Evolutionary conservation across 1,284 basidiomycete genomes (phyloP).

Genomic region (Marasmius oreades): DNA sequence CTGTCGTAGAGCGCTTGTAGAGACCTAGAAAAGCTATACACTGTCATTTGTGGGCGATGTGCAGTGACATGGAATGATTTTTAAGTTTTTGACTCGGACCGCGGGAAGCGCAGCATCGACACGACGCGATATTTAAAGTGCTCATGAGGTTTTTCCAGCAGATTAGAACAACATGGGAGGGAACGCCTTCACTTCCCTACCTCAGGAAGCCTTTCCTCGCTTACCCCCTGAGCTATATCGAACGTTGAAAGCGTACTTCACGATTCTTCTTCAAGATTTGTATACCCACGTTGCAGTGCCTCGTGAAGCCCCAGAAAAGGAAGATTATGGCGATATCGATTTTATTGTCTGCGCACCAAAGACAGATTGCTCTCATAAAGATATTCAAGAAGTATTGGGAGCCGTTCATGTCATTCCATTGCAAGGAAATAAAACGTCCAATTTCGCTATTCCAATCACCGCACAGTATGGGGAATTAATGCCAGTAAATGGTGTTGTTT

Average conservation of each 20-base stretch:
- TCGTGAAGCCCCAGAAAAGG: constrained; percentile 58
- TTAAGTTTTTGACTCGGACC: background rate
- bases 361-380: constrained; percentile 27
- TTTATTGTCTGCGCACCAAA: constrained; percentile 40
- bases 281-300: constrained; percentile 53
- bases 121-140: background rate
- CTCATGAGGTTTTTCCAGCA: background rate
- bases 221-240: constrained; percentile 50
- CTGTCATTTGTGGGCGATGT: background rate
- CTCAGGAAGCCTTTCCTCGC: constrained; percentile 24
- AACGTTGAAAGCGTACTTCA: constrained; percentile 42
- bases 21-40: background rate
- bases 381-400: constrained; percentile 41
- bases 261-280: constrained; percentile 36
- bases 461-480: constrained; percentile 29
- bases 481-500: constrained; percentile 2
- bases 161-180: constrained; percentile 52
- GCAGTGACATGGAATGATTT: background rate
- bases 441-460: constrained; percentile 52
- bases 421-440: constrained; percentile 52
- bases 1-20: constrained; percentile 57
- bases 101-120: background rate
- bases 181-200: constrained; percentile 46
- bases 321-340: constrained; percentile 64
- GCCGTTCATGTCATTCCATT: constrained; percentile 44